phyloP scores from a whole-genome alignment of 441 rosid genomes.

The Breynia disticha region DNA sequence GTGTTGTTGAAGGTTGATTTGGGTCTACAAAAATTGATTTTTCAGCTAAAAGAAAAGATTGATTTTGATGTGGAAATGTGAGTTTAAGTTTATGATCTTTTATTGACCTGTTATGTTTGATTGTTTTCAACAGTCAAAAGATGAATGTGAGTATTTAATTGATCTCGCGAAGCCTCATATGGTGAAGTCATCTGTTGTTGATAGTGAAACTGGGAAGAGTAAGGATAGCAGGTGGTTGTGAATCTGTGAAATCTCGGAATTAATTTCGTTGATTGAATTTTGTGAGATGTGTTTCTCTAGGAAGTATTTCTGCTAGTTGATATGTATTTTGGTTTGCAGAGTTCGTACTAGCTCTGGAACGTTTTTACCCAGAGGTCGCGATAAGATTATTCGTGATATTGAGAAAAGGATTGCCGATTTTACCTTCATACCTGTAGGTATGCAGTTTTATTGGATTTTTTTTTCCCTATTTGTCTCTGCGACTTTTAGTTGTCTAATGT shows the following conservation, averaged over 20 bases:
- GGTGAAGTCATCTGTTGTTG: conserved; percentile 80
- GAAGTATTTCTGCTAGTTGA: background rate
- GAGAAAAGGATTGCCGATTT: conserved; percentile 90
- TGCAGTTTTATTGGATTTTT: conserved; percentile 11
- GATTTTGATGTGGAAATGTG: too few species aligned
- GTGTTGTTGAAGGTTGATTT: too few species aligned
- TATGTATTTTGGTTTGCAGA: conserved; percentile 26
- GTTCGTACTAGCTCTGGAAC: conserved; percentile 88
- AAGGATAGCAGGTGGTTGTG: conserved; percentile 62
- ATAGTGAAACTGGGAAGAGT: conserved; percentile 71
- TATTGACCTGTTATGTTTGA: background rate
- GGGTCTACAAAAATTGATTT: too few species aligned
- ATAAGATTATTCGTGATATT: conserved; percentile 51
- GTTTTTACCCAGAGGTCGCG: conserved; percentile 66
- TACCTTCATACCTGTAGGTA: conserved; percentile 76
- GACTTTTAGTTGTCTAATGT: too few species aligned
- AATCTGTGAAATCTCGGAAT: background rate
- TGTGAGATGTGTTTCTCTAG: background rate
- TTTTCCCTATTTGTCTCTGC: background rate
- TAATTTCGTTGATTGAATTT: background rate
- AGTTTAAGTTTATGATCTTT: too few species aligned
- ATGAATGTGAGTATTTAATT: conserved; percentile 75
- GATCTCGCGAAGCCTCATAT: conserved; percentile 71
- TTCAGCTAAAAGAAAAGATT: too few species aligned
- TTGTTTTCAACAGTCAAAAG: conserved; percentile 45